Conservation (phyloP, 108 stramenopile genomes). For the Aurantiochytrium sp. region DNA sequence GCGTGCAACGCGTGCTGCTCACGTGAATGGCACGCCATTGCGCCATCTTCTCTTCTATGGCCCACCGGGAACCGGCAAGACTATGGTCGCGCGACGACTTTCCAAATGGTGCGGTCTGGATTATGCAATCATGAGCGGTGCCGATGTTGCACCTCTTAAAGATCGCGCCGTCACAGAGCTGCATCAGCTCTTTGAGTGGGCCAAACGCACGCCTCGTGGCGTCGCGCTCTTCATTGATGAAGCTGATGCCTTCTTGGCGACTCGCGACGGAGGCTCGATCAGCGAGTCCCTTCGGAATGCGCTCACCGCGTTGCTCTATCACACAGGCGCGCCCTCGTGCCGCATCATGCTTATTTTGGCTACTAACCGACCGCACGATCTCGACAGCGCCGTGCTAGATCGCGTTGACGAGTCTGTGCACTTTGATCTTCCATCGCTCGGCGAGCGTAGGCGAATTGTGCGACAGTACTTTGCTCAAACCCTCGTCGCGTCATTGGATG, state of each 20-base stretch:
- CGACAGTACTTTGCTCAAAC: slow-evolving; percentile 92
- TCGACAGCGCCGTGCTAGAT: slow-evolving; percentile 94
- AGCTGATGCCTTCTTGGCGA: slow-evolving; percentile 97
- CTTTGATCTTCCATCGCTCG: slow-evolving; percentile 74
- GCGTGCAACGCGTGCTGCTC: slow-evolving; percentile 87
- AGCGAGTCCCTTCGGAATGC: slow-evolving; percentile 96
- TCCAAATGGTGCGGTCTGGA: slow-evolving; percentile 91
- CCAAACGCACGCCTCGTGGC: slow-evolving; percentile 82
- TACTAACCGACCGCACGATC: slow-evolving; percentile 92
- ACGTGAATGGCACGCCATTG: slow-evolving; percentile 92
- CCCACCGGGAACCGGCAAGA: slow-evolving; percentile 97
- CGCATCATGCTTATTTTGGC: slow-evolving; percentile 99
- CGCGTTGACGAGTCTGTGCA: slow-evolving; percentile 99
- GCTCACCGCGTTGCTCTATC: slow-evolving; percentile 94
- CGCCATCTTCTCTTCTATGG: slow-evolving; percentile 95
- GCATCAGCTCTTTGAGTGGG: slow-evolving; percentile 98
- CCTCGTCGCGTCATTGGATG: slow-evolving; percentile 51
- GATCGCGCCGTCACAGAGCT: slow-evolving; percentile 96
- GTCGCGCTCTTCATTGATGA: slow-evolving; percentile 96
- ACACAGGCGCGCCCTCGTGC: slow-evolving; percentile 64
- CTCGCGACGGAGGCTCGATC: slow-evolving; percentile 73
- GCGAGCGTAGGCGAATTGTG: slow-evolving; percentile 84
- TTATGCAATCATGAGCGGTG: slow-evolving; percentile 96
- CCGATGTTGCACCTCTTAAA: slow-evolving; percentile 95
- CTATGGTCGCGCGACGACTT: slow-evolving; percentile 91